phyloP scores from a whole-genome alignment of 495 filamentous ascomycete genomes.

The Sporormia fimetaria region DNA sequence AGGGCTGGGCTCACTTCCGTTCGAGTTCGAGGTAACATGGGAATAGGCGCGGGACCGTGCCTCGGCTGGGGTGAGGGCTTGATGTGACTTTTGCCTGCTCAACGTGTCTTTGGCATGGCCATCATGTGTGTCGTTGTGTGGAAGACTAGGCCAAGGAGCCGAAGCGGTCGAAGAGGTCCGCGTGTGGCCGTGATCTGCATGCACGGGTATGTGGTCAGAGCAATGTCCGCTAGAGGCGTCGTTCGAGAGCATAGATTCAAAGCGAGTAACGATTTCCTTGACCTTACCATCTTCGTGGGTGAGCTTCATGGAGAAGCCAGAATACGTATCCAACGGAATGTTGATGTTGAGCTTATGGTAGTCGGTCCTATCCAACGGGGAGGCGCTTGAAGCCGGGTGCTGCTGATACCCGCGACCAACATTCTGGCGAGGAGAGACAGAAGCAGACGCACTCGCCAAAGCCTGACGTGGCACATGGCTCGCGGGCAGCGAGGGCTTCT shows the following conservation, averaged over 20 bases:
- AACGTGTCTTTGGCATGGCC: too few relatives aligned
- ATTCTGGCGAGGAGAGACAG: neutral
- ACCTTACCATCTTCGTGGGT: constrained; percentile 24
- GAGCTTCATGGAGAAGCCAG: constrained; percentile 11
- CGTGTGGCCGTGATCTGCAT: too few relatives aligned
- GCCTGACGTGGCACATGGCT: constrained; percentile 10
- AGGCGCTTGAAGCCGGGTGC: neutral
- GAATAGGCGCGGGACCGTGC: constrained; percentile 1
- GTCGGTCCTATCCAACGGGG: neutral
- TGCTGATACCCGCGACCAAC: neutral
- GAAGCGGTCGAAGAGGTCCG: too few relatives aligned
- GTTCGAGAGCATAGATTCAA: constrained; percentile 11
- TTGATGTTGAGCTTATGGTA: constrained; percentile 11
- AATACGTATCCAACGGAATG: constrained; percentile 7
- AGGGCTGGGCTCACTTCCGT: too few relatives aligned
- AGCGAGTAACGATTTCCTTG: constrained; percentile 21
- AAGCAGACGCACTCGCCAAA: neutral
- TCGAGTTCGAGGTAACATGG: neutral
- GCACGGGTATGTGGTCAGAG: constrained; percentile 6
- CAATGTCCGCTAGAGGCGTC: constrained; percentile 1
- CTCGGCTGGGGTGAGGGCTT: neutral
- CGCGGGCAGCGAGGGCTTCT: neutral
- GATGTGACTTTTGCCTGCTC: neutral
- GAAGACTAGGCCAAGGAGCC: too few relatives aligned
- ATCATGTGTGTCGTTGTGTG: too few relatives aligned